Evolutionary conservation across 371 early-diverging fungal genomes (phyloP), one percentile per base, ranked within the genome.

Genomic region (Mortierella sp.): DNA sequence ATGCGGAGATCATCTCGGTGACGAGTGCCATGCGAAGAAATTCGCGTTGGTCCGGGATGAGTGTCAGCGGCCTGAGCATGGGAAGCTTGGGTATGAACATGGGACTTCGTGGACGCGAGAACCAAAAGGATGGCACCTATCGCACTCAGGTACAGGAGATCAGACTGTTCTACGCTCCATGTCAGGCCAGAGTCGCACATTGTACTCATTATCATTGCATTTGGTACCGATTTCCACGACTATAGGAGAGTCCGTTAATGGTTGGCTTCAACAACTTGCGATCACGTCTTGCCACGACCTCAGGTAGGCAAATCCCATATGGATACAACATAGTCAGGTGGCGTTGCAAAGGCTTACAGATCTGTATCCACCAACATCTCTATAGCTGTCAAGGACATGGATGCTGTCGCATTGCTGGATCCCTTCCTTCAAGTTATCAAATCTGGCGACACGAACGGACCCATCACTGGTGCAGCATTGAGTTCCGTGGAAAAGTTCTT

Each of bases 381-480:
- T 51, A 24, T 63, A 76, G 77, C 61, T 43, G 77, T 55, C 39
- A 48, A 69, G 52, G 85, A 85, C 19, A 71, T 97, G 78, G 94
- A 93, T 71, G 91, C 94, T 0, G 73, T 89, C 5, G 70, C 85
- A 21, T 74, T 98, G n/a, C 76, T 98, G 12, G 86, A 85, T 16
- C 98, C 98, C 1, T 98, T 97, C 68, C 79, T 98, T 44, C 89
- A 91, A 48, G 94, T 98, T 8, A 92, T 98, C 56, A 88, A 91
- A 40, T 93, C 94, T 57, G 94, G 94, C 13, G 94, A 95, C 64
- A 96, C 96, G 4, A 95, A 94, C 16, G 97, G 96, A 3, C 93
- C 94, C n/a, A 97, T 98, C 57, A 95, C 96, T 0, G 92, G 95
- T 17, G 90, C 94, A 17, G 96, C 97, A 9, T 83, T 98, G 14